A percentile compares a stretch with the other conserved stretches of the same genome.
These are phyloP conservation scores for Gymnopilus dilepis DNA, from an alignment of 768 basidiomycete genomes.

Conservation along the genomic window DNA sequence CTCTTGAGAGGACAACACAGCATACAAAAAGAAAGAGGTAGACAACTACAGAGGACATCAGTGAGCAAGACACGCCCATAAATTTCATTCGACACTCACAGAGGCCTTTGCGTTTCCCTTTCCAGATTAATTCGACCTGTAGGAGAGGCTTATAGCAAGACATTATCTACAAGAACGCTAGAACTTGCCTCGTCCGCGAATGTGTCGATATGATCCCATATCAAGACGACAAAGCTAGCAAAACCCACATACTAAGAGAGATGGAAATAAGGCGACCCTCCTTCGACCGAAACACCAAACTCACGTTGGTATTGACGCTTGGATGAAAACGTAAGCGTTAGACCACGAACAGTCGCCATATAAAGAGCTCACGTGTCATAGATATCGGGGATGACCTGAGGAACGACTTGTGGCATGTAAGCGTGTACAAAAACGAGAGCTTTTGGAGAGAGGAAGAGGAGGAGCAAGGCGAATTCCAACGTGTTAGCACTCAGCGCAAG, in stretches of 20 bases:
- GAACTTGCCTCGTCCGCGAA: slow-evolving; percentile 48
- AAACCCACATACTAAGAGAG: slow-evolving; percentile 54
- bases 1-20: background rate
- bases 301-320: slow-evolving; percentile 27
- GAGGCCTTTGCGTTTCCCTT: slow-evolving; percentile 45
- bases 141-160: background rate
- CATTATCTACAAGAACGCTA: background rate
- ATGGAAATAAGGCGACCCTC: background rate
- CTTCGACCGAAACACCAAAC: background rate
- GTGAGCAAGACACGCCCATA: background rate
- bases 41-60: slow-evolving; percentile 34
- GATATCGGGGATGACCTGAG: slow-evolving; percentile 20
- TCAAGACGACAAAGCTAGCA: slow-evolving; percentile 52
- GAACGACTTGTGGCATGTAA: slow-evolving; percentile 23
- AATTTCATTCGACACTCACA: slow-evolving; percentile 38
- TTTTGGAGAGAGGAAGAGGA: background rate
- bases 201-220: slow-evolving; percentile 64
- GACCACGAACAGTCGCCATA: background rate
- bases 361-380: slow-evolving; percentile 22
- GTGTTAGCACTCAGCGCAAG: background rate
- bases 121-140: slow-evolving; percentile 59
- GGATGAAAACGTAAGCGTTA: background rate
- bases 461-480: background rate
- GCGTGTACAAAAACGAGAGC: slow-evolving; percentile 4
- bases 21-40: slow-evolving; percentile 50